Evolutionary conservation across 2,329 filamentous ascomycete genomes (phyloP), one percentile per base, ranked within the genome.

Genomic region (Aspergillus latus): DNA sequence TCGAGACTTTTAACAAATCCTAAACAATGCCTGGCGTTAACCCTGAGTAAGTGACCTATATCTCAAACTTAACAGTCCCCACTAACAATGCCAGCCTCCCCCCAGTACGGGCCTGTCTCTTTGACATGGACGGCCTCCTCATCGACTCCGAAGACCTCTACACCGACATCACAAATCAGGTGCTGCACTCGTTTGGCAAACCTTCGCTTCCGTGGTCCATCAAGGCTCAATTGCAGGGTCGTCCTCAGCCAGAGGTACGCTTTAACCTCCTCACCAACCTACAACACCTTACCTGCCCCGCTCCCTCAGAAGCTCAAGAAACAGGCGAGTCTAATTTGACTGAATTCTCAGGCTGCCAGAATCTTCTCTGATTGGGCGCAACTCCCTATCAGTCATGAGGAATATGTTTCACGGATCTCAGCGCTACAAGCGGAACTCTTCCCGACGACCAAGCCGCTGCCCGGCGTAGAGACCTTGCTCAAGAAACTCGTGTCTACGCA

Each of bases 61-160:
- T 9, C 15, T 3, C 3, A 15, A 5, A 2, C 28, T 5, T 21
- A 6, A 16, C 4, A 5, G n/a, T 4, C 32, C 11, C 11, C 8
- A n/a, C 30, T 45, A n/a, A 44, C 46, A 21, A 51, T 40, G 50
- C 39, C 47, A 90, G 88, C 70, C 87, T 92, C 73, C 88, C 90
- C 16, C 86, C 88, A 46, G 82, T 97, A 57, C 84, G 92, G 65
- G 94, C 93, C 64, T 97, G 92, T 75, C 87, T 99, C 62, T 97
- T 99, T 74, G 94, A 99, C 80, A 97, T 97, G 92, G 94, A 99
- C 75, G 94, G 94, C 59, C 87, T 99, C 36, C 84, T 99, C 16
- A 89, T 99, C 70, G 87, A 97, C 75, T 92, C 90, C 34, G 94
- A 97, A 79, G 94, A 97, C 69, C 79, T 85, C 57, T 97, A 97